Percentiles rank a stretch among this genome's conserved stretches.
Evolutionary conservation across 2,329 filamentous ascomycete species (phyloP).

Genomic region (Aspergillus sp.): DNA sequence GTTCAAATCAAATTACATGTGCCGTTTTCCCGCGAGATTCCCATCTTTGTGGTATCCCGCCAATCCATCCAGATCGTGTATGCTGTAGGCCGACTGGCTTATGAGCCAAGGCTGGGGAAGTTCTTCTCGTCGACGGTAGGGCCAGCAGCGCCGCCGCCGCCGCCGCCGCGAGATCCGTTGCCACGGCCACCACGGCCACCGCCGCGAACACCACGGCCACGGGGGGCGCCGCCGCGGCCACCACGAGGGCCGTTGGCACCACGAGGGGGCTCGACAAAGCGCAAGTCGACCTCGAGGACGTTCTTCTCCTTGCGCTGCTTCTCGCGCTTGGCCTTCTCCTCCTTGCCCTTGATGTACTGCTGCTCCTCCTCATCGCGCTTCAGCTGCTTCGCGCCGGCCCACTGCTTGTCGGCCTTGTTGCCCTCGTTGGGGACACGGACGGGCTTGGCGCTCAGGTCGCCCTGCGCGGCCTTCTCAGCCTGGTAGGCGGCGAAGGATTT

Average conservation of each 20-base stretch:
- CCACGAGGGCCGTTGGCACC: constrained; percentile 37
- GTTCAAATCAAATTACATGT: constrained; percentile 25
- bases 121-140: constrained; percentile 39
- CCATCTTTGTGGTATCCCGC: constrained; percentile 6
- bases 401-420: constrained; percentile 80
- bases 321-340: constrained; percentile 70
- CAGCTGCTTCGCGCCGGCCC: constrained; percentile 69
- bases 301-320: constrained; percentile 90
- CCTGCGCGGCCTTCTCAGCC: constrained; percentile 63
- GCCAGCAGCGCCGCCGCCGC: constrained; percentile 17
- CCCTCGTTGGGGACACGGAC: constrained; percentile 91
- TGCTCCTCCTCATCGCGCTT: constrained; percentile 52
- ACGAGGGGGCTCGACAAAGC: constrained; percentile 57
- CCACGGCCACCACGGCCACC: constrained; percentile 32
- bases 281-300: constrained; percentile 77
- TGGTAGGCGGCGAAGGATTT: constrained; percentile 88
- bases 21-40: not conserved
- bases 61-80: not conserved
- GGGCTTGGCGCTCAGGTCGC: constrained; percentile 53
- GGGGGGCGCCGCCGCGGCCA: constrained; percentile 34
- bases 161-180: constrained; percentile 15
- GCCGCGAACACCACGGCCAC: constrained; percentile 29
- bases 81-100: constrained; percentile 19
- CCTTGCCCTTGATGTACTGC: constrained; percentile 61
- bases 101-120: constrained; percentile 35